These are phyloP conservation scores for Aureobasidium lini DNA, from an alignment of 2,329 filamentous ascomycete genomes.

Conservation along the genomic window DNA sequence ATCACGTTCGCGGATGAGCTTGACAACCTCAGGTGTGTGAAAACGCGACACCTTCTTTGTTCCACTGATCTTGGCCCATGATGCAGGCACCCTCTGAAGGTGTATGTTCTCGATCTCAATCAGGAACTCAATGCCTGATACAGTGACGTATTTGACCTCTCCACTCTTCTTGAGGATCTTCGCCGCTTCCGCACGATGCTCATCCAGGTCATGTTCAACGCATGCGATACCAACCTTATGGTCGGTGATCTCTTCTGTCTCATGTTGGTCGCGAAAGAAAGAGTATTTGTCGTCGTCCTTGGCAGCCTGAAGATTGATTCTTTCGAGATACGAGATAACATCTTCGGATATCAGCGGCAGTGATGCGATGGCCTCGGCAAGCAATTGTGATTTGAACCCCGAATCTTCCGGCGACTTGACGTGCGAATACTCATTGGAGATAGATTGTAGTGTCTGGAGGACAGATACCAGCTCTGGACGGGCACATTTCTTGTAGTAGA, in stretches of 20 bases:
- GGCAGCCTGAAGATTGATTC: conserved; percentile 77
- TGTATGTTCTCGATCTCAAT: conserved; percentile 82
- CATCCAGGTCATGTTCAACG: conserved; percentile 80
- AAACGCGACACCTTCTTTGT: conserved; percentile 91
- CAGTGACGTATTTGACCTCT: conserved; percentile 70
- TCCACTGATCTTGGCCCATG: conserved; percentile 89
- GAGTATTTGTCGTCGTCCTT: conserved; percentile 84
- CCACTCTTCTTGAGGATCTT: conserved; percentile 59
- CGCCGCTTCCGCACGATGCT: conserved; percentile 65
- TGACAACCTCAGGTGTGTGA: conserved; percentile 84
- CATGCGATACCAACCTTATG: conserved; percentile 90
- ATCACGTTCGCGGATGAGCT: conserved; percentile 76
- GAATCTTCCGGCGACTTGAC: conserved; percentile 58
- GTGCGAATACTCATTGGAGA: conserved; percentile 67
- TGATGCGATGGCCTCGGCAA: conserved; percentile 64
- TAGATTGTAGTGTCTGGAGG: conserved; percentile 75
- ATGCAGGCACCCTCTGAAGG: conserved; percentile 82
- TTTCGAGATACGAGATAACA: conserved; percentile 68
- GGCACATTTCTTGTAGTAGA: conserved; percentile 95
- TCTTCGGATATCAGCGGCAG: conserved; percentile 70
- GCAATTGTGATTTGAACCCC: conserved; percentile 63
- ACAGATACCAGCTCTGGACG: conserved; percentile 79
- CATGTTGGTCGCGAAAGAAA: conserved; percentile 82
- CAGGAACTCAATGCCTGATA: conserved; percentile 86
- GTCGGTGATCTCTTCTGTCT: conserved; percentile 81